phyloP scores from a whole-genome alignment of 768 basidiomycete genomes.

The Boletus tylopilopsis region DNA sequence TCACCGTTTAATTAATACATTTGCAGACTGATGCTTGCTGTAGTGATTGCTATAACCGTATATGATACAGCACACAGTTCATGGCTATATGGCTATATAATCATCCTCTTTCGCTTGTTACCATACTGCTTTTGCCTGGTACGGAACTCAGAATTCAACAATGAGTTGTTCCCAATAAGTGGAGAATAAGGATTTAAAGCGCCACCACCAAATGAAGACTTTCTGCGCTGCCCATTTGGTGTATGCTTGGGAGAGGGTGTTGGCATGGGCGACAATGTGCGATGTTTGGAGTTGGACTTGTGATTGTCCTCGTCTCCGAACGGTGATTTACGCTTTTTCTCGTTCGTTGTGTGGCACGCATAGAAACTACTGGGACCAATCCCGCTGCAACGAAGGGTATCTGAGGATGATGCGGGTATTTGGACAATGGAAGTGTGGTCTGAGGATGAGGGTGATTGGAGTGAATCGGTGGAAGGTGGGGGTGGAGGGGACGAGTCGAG shows the following conservation, averaged over 20 bases:
- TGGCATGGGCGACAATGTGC: constrained; percentile 17
- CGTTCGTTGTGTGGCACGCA: constrained; percentile 23
- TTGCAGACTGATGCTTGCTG: not conserved
- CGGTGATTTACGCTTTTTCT: constrained; percentile 41
- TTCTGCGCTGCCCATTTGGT: constrained; percentile 20
- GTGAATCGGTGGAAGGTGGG: constrained; percentile 33
- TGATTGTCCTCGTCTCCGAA: constrained; percentile 29
- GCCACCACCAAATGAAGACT: constrained; percentile 30
- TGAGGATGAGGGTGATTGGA: constrained; percentile 28
- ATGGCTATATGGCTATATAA: constrained; percentile 36
- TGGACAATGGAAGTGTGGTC: constrained; percentile 22
- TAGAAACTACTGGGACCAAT: constrained; percentile 40
- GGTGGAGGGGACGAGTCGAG: constrained; percentile 29
- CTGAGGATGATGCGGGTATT: constrained; percentile 18
- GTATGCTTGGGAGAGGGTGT: constrained; percentile 24
- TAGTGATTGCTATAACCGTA: constrained; percentile 3
- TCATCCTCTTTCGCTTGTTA: constrained; percentile 33
- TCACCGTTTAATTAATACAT: too few relatives aligned
- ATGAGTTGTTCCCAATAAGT: constrained; percentile 33
- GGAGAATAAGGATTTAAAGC: constrained; percentile 35
- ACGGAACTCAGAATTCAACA: constrained; percentile 24
- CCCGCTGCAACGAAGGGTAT: constrained; percentile 19
- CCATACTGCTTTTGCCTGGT: constrained; percentile 28
- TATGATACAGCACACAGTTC: constrained; percentile 10
- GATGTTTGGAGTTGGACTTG: constrained; percentile 18